Evolutionary conservation across 441 rosid genomes (phyloP).

Genomic region (Adansonia rubrostipa): DNA sequence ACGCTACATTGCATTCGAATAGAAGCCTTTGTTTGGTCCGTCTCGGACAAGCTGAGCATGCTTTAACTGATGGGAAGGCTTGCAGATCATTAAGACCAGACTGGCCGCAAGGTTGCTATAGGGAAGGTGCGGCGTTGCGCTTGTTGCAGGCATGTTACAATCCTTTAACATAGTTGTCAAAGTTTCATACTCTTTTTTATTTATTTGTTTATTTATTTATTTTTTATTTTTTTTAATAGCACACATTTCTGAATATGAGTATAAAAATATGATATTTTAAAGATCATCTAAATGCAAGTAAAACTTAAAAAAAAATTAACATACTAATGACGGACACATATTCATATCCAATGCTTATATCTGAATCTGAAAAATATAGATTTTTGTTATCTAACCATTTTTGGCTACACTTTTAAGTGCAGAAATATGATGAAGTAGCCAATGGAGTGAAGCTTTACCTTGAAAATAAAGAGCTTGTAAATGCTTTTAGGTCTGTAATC

Average conservation of each 20-base stretch:
- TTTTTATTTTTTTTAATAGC: too few relatives aligned
- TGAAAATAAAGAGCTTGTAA: constrained; percentile 76
- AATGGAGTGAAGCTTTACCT: constrained; percentile 84
- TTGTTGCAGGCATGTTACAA: constrained; percentile 58
- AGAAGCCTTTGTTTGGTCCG: constrained; percentile 95
- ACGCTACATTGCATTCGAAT: constrained; percentile 74
- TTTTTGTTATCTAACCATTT: constrained; percentile 14
- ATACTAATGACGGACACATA: too few relatives aligned
- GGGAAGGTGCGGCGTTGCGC: constrained; percentile 92
- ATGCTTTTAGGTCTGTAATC: constrained; percentile 68
- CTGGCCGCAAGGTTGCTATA: constrained; percentile 89
- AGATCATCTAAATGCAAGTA: too few relatives aligned
- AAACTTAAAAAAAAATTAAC: too few relatives aligned
- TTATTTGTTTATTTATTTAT: too few relatives aligned
- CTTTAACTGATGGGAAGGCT: constrained; percentile 76
- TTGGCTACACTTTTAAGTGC: constrained; percentile 27
- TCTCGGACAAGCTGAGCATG: constrained; percentile 74
- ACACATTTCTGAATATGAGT: too few relatives aligned
- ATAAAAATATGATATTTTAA: too few relatives aligned
- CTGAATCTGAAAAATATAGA: too few relatives aligned
- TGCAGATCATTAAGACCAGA: constrained; percentile 75
- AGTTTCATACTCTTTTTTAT: neutral
- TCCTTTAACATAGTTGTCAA: neutral
- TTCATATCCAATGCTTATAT: too few relatives aligned
- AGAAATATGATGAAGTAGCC: constrained; percentile 94